A percentile compares a stretch with the other conserved stretches of the same genome.
Evolutionary conservation across 1,139 yeast species (phyloP).

Genomic region (Pichia sp.): DNA sequence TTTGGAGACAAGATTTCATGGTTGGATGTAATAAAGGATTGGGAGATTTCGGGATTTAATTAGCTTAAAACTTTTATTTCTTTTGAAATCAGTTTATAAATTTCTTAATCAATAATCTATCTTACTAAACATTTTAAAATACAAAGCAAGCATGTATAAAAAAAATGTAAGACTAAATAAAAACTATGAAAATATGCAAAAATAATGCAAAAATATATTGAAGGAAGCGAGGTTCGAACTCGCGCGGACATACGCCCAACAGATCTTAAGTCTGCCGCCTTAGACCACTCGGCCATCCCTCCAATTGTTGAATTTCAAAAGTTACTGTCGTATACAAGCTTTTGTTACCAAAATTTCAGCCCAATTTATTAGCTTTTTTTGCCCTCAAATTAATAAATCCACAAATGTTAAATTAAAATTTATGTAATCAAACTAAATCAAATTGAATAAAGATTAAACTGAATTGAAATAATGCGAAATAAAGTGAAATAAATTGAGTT

Average conservation of each 20-base stretch:
- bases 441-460: no score
- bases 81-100: no score
- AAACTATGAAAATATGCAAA: background rate
- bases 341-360: no score
- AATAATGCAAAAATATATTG: background rate
- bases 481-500: no score
- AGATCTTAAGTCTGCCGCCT: constrained; percentile 35
- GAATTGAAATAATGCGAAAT: no score
- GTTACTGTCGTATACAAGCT: no score
- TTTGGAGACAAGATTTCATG: constrained; percentile 37
- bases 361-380: no score
- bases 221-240: constrained; percentile 13
- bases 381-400: no score
- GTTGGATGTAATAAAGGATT: constrained; percentile 49
- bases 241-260: constrained; percentile 54
- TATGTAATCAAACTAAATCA: no score
- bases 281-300: constrained; percentile 35
- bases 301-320: constrained; percentile 14
- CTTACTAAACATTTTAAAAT: no score
- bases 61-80: constrained; percentile 3
- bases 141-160: background rate
- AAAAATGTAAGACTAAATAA: background rate
- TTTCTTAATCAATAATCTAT: background rate
- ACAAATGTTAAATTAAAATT: no score
- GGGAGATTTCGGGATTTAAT: constrained; percentile 37